These are phyloP conservation scores for Wickerhamomyces silvicola DNA, from an alignment of 805 yeast species.

Conservation along the genomic window DNA sequence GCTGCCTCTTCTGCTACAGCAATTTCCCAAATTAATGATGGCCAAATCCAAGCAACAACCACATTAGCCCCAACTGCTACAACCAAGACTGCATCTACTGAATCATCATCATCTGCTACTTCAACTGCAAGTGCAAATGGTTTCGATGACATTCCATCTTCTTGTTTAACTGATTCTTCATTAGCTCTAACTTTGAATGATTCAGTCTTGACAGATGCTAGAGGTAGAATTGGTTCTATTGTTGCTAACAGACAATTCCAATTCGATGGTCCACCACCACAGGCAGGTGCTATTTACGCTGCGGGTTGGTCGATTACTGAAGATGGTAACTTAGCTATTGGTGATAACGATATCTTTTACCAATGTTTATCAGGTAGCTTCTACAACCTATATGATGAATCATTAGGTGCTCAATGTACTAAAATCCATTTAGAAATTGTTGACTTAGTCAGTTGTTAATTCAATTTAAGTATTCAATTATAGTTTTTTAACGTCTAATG, in stretches of 20 bases:
- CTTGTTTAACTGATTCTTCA: constrained; percentile 44
- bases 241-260: constrained; percentile 83
- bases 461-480: no score
- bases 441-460: constrained; percentile 49
- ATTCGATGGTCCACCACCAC: constrained; percentile 84
- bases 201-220: constrained; percentile 47
- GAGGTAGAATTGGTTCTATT: constrained; percentile 70
- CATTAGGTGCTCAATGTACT: constrained; percentile 54
- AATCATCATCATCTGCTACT: constrained; percentile 20
- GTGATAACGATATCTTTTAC: constrained; percentile 55
- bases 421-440: constrained; percentile 56
- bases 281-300: constrained; percentile 68
- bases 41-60: constrained; percentile 20
- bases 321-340: constrained; percentile 58
- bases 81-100: constrained; percentile 20
- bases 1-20: constrained; percentile 28
- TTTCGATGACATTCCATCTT: constrained; percentile 22
- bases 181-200: constrained; percentile 49
- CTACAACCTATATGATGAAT: constrained; percentile 70
- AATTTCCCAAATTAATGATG: constrained; percentile 17
- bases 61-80: constrained; percentile 23
- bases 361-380: constrained; percentile 72
- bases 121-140: constrained; percentile 15
- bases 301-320: constrained; percentile 56
- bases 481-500: constrained; percentile 3